Evolutionary conservation across 2,329 filamentous ascomycete species (phyloP).

Genomic region (Calonectria montana): DNA sequence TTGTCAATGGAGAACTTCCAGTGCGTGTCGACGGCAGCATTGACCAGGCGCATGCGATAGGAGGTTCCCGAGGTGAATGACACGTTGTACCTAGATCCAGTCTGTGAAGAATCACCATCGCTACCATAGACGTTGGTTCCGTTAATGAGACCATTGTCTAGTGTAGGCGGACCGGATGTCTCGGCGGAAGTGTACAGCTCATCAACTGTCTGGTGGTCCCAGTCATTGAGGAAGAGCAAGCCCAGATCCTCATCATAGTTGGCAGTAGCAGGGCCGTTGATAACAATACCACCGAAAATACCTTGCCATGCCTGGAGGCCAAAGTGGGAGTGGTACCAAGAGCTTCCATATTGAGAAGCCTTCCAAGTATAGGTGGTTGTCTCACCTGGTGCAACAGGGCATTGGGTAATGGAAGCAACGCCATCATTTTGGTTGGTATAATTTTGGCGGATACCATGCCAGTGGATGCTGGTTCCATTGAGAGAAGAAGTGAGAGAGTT

Average conservation of each 20-base stretch:
- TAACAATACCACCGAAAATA: constrained; percentile 68
- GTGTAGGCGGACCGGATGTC: constrained; percentile 45
- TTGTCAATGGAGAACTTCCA: constrained; percentile 63
- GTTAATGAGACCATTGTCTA: constrained; percentile 59
- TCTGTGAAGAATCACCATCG: constrained; percentile 34
- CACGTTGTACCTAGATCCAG: constrained; percentile 49
- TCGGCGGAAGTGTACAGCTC: constrained; percentile 45
- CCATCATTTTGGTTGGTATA: constrained; percentile 19
- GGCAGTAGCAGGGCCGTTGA: constrained; percentile 67
- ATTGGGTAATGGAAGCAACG: constrained; percentile 20
- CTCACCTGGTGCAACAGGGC: constrained; percentile 17
- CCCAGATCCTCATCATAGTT: constrained; percentile 74
- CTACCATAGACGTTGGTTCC: constrained; percentile 51
- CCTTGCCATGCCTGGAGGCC: constrained; percentile 62
- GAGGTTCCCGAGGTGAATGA: constrained; percentile 53
- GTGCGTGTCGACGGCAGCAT: constrained; percentile 54
- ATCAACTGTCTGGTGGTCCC: constrained; percentile 59
- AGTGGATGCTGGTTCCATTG: constrained; percentile 50
- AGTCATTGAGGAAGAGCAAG: constrained; percentile 66
- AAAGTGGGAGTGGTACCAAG: constrained; percentile 72
- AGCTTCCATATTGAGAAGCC: constrained; percentile 63
- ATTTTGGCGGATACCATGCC: constrained; percentile 23
- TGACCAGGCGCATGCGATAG: constrained; percentile 60
- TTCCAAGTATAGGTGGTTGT: constrained; percentile 64
- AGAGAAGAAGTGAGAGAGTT: constrained; percentile 55